Base-by-base conservation (phyloP, 2,329 filamentous ascomycete species). In the Pleoardoris graminearum region DNA sequence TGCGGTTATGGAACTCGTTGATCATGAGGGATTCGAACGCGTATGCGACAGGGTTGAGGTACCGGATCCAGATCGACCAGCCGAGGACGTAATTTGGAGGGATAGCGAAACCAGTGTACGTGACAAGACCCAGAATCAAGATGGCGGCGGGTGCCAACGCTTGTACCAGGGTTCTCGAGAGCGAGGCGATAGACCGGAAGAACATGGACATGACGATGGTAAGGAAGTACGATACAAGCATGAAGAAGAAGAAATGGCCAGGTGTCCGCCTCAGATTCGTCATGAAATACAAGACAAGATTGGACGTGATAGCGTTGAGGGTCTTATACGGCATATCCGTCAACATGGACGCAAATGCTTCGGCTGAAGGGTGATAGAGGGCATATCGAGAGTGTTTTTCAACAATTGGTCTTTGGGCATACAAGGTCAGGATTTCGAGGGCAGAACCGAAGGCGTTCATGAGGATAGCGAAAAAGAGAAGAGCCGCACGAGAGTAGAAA, bases 301-400 rank as follows among this genome's bases (percentile, higher is more conserved):
- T 95, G 79, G 95, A 96, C 3, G 83, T 75, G 58, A 95, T 80
- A 1, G 84, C 76, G 62, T 92, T 92, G n/a, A 74, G 32, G 7
- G 95, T 74, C 72, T 94, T 96, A 74, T 90, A 90, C 0, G 92
- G 92, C 75, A 96, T 76, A 63, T 97, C 92, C 57, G 84, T 88
- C 25, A 96, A 74, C 87, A 96, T 94, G 8, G 89, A 94, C 0
- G 89, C 85, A 53, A 90, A 81, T n/a, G 91, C 90, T 79, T 97
- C 91, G 14, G 91, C 88, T 8, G 88, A 91, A 0, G 92, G 91
- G 66, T 96, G 92, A 65, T 96, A 96, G 16, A 96, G 80, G 16
- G 91, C 91, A 69, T 96, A 96, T 52, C 88, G 85, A 50, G 82
- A 77, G 63, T 97, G 92, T 71, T 96, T 96, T 69, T 96, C 91